Conservation (phyloP, 202 grass and related monocot genomes). For the Saccharum hybrid region DNA sequence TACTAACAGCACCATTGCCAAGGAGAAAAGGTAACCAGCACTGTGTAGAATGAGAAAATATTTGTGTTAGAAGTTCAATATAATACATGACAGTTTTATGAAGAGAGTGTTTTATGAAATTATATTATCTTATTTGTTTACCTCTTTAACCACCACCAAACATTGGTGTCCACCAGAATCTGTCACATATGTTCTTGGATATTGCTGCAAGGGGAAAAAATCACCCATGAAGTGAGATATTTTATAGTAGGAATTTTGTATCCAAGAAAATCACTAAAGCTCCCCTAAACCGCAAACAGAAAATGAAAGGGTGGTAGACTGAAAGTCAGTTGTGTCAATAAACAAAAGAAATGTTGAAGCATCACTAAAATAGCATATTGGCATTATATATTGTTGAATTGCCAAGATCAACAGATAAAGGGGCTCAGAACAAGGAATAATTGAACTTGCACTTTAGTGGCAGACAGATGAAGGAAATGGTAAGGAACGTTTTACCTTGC, state of each 20-base stretch:
- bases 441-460: constrained; percentile 3
- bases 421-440: background rate
- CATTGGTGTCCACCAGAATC: constrained; percentile 36
- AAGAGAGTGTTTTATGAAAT: constrained; percentile 22
- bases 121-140: constrained; percentile 37
- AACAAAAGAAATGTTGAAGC: constrained; percentile 27
- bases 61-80: constrained; percentile 22
- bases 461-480: constrained; percentile 27
- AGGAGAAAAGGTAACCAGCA: constrained; percentile 84
- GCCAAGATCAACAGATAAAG: background rate
- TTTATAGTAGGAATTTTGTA: constrained; percentile 16
- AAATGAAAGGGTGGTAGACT: constrained; percentile 5
- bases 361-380: background rate
- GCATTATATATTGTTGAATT: constrained; percentile 29
- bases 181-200: constrained; percentile 70
- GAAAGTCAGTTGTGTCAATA: constrained; percentile 16
- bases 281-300: constrained; percentile 6
- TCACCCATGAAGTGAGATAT: constrained; percentile 31
- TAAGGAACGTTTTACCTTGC: constrained; percentile 59
- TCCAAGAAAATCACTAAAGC: constrained; percentile 1
- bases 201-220: constrained; percentile 58
- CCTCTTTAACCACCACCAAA: constrained; percentile 70
- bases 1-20: constrained; percentile 42
- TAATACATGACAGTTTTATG: background rate
- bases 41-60: constrained; percentile 51